Base-by-base conservation (phyloP, 1,284 basidiomycete species). In the Puccinia polysora region DNA sequence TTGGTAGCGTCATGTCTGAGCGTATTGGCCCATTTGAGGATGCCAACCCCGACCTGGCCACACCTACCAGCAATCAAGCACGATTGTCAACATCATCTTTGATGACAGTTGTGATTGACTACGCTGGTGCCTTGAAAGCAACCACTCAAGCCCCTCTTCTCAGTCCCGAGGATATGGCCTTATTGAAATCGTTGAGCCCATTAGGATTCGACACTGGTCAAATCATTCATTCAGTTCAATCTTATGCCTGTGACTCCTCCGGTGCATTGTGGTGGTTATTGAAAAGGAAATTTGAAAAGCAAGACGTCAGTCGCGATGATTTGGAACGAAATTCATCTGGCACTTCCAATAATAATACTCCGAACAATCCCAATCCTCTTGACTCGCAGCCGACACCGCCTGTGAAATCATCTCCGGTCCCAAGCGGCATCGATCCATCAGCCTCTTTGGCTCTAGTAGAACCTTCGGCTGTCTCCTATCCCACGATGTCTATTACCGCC, bases 231-330 rank as follows among this genome's bases (percentile, higher is more conserved):
- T 92, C 89, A 0, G 93, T 97, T 6, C 83, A 89, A 55, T 89
- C 85, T 30, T 86, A 97, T 80, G 95, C 96, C 0, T 98, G 95
- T 78, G 95, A 98, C 80, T 84, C 90, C 0, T 86, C 89, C 5
- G 89, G 92, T 10, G 91, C 94, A 0, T 82, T 91, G 12, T 98
- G 95, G 95, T 98, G 96, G 96, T 90, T 97, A 84, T 82, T 98
- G 62, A 87, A 89, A 77, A 85, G 87, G 76, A 89, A 87, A 77
- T 84, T 87, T 8, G 88, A 71, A 40, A 62, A 63, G 28, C 56
- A 71, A 53, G 38, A 18, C 20, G 28, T 58, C 45, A 59, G n/a
- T 18, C 56, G 68, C 28, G 56, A 71, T 18, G 36, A 71, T 45
- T 6, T 59, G 25, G 67, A 69, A 15, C n/a, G 43, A 25, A 40